Base-by-base conservation (phyloP, 352 stramenopile species). In the Thalassiosira pacifica region DNA sequence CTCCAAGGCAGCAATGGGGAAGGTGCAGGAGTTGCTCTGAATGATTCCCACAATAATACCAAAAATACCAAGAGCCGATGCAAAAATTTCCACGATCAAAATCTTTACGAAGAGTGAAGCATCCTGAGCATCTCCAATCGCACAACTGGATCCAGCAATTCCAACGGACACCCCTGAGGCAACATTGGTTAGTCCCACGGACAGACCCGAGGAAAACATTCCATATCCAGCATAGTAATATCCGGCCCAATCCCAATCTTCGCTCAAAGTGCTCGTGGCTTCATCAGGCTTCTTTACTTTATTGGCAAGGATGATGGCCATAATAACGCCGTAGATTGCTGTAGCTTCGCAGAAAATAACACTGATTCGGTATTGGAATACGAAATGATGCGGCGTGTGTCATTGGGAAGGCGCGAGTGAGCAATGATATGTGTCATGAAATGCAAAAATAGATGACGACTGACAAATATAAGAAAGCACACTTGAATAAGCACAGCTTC, bases 281-380 rank as follows among this genome's bases (percentile, higher is more conserved):
- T 90, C 79, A 26, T 92, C 86, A 26, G 92, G 92, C 68, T 93
- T 89, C 67, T 94, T 93, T 57, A 98, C 94, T 91, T 99, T 99
- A 92, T 97, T 99, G 78, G 98, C 95, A 55, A 99, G 92, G 80
- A 99, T 99, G 88, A 99, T 99, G 55, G 98, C 97, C 93, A 99
- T 98, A 77, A 99, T 99, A 78, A 99, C 97, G 75, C 98, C 98
- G 91, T 99, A 99, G 82, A 99, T 99, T 68, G 98, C 98, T 26
- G 97, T 99, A 11, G 98, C 98, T 93, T 99, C 98, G 90, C 98
- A 99, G 92, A 99, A 99, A 96, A 99, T 99, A 75, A 99, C 98
- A 92, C 97, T 94, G 60, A 57, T 61, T 70, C 0, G 18, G 19
- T 29, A 26, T 34, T 37, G 32, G 19, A 53, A 53, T 5, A 24